Conservation (phyloP, 352 stramenopile species). For the Phytophthora podocarpi region DNA sequence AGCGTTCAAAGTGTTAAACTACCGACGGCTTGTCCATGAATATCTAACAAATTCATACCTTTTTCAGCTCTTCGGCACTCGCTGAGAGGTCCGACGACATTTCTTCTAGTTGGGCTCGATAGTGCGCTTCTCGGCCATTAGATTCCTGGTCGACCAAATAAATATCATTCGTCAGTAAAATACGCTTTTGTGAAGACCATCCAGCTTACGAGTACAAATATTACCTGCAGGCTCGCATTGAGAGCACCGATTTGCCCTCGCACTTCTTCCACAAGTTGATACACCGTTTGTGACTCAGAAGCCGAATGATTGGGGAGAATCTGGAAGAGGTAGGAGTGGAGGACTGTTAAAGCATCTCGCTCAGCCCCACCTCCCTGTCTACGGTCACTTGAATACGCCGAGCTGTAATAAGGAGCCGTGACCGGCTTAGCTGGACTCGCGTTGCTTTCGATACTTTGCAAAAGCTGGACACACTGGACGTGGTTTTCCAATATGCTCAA, state of each 20-base stretch:
- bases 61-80: slow-evolving; percentile 30
- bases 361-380: slow-evolving; percentile 15
- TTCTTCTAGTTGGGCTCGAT: slow-evolving; percentile 27
- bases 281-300: slow-evolving; percentile 33
- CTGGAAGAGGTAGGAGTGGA: slow-evolving; percentile 35
- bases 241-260: slow-evolving; percentile 27
- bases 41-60: slow-evolving; percentile 12
- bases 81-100: slow-evolving; percentile 14
- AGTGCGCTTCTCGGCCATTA: slow-evolving; percentile 29
- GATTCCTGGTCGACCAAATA: slow-evolving; percentile 15
- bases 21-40: not conserved
- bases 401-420: slow-evolving; percentile 12
- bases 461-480: slow-evolving; percentile 62
- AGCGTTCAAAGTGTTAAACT: not conserved
- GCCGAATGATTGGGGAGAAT: slow-evolving; percentile 20
- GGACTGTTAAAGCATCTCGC: slow-evolving; percentile 29
- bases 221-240: slow-evolving; percentile 38
- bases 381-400: not conserved
- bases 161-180: not conserved
- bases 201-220: not conserved
- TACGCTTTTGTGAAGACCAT: not conserved
- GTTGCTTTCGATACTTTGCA: slow-evolving; percentile 43
- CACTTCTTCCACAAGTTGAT: slow-evolving; percentile 36
- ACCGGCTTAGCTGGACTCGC: slow-evolving; percentile 6
- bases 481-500: slow-evolving; percentile 78